Evolutionary conservation across 1,284 basidiomycete genomes (phyloP), one percentile per base, ranked within the genome.

Genomic region (Ceratobasidium sp.): DNA sequence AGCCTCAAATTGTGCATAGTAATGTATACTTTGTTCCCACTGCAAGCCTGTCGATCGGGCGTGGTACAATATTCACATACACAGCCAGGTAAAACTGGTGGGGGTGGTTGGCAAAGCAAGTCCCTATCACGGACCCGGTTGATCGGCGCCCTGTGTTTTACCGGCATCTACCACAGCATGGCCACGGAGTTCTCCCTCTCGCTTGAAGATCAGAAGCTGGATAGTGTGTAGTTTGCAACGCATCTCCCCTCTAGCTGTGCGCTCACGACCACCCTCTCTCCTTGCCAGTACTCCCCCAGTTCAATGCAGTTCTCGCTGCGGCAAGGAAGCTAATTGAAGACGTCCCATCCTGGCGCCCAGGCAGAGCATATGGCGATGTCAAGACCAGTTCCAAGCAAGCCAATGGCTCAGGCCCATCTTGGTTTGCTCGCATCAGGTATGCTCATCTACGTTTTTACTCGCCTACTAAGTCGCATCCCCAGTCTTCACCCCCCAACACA

Each of bases 251-350:
- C 17, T 28, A 23, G 37, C 37, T 8, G 13, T 26, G 28, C 6
- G 35, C 58, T 13, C 23, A 11, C 10, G 11, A 20, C 58, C 33
- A 80, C 15, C 49, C 37, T 20, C 39, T 35, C n/a, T 54, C 20
- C 13, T 37, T 51, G 23, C 79, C 26, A 51, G 68, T 42, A 8
- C 42, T 66, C 61, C 71, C 71, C 20, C 39, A 63, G 13, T 17
- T 74, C 35, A 28, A 64, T 37, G 13, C 45, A 3, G n/a, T 58
- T 17, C 56, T 73, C 17, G 56, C 54, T 42, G 42, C 37, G 13
- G 56, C 68, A 20, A 60, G 37, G 10, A 42, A 42, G 26, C 26
- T 73, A 7, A 8, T 73, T 6, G 56, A 60, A 10, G 42, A 49
- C 20, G 35, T 73, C 31, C 26, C 54, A 20, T 45, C 45, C 11